A percentile compares a stretch with the other conserved stretches of the same genome.
Conservation (phyloP, 345 rosid species). For the Salix brachista region DNA sequence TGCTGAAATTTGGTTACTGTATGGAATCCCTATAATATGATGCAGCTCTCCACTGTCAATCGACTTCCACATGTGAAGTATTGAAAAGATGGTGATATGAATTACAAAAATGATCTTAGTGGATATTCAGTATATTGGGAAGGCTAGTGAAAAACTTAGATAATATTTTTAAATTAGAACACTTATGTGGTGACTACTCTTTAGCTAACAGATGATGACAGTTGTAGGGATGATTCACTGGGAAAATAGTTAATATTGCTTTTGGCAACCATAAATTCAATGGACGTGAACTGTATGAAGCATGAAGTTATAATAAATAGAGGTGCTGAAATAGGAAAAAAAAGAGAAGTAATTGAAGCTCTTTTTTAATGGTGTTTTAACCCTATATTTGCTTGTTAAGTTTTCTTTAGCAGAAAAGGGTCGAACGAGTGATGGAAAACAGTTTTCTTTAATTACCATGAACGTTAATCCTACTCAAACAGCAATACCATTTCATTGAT, state of each 20-base stretch:
- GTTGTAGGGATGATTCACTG: neutral
- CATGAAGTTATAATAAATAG: neutral
- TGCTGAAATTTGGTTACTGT: neutral
- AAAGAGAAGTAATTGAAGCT: neutral
- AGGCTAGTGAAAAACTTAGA: neutral
- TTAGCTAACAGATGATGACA: no score
- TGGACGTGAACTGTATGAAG: neutral
- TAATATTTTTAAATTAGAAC: no score
- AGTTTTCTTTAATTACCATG: neutral
- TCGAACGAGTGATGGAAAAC: neutral
- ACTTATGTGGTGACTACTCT: neutral
- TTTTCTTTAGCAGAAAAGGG: neutral
- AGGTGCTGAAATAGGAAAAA: neutral
- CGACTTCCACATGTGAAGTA: neutral
- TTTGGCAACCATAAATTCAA: neutral
- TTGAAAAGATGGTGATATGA: neutral
- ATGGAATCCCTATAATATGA: neutral
- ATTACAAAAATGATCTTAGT: neutral
- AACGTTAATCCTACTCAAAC: neutral
- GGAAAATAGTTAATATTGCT: neutral
- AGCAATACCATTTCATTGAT: neutral
- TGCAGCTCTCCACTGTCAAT: neutral
- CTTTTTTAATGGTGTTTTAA: neutral
- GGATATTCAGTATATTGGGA: neutral
- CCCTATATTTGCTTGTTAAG: neutral